phyloP scores from a whole-genome alignment of 2,329 filamentous ascomycete genomes.

The Aspergillus thermomutatus region DNA sequence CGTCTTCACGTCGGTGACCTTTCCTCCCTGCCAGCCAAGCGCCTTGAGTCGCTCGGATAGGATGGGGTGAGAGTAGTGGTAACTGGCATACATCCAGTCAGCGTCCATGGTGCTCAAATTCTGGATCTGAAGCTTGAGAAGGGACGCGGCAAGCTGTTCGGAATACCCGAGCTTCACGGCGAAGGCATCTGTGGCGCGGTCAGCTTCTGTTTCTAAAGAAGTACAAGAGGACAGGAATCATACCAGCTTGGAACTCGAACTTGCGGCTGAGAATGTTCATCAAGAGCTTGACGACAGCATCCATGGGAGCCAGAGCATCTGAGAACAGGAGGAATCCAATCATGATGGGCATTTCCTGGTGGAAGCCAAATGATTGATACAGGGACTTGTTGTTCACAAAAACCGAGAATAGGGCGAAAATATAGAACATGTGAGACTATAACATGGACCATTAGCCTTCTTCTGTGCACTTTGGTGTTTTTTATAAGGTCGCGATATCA shows the following conservation, averaged over 20 bases:
- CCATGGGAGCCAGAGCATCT: constrained; percentile 90
- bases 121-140: constrained; percentile 97
- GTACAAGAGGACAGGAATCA: constrained; percentile 12
- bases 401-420: constrained; percentile 92
- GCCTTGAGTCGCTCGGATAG: constrained; percentile 89
- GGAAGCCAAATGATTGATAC: constrained; percentile 88
- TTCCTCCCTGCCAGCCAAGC: constrained; percentile 73
- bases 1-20: constrained; percentile 46
- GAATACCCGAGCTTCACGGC: constrained; percentile 81
- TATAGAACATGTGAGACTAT: constrained; percentile 89
- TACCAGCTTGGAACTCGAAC: constrained; percentile 92
- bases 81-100: constrained; percentile 96
- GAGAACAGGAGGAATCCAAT: constrained; percentile 98
- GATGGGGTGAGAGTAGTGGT: constrained; percentile 98
- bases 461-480: not conserved
- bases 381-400: constrained; percentile 95
- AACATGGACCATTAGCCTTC: not conserved
- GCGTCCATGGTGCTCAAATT: constrained; percentile 98
- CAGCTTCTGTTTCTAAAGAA: constrained; percentile 14
- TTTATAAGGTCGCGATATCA: not conserved
- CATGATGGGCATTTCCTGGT: constrained; percentile 79
- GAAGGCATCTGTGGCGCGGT: constrained; percentile 64
- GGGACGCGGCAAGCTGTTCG: constrained; percentile 74
- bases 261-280: constrained; percentile 95
- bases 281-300: constrained; percentile 87